A percentile compares a stretch with the other conserved stretches of the same genome.
phyloP scores from a whole-genome alignment of 495 filamentous ascomycete genomes.

The Aspergillus hancockii region DNA sequence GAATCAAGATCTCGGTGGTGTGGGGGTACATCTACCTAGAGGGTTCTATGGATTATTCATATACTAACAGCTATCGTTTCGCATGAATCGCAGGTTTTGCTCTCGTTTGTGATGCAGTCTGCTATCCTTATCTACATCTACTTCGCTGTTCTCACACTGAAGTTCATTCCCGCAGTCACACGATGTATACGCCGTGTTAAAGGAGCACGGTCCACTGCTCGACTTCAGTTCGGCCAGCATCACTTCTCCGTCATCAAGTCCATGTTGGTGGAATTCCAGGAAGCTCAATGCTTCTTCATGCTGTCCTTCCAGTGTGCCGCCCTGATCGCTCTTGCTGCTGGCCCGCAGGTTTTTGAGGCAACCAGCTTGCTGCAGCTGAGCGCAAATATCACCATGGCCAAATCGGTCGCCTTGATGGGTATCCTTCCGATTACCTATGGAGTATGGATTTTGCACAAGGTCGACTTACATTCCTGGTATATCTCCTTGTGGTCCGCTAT shows the following conservation, averaged over 20 bases:
- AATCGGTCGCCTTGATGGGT: neutral
- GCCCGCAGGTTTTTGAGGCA: slow-evolving; percentile 3
- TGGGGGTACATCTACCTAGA: slow-evolving; percentile 6
- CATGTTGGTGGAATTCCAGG: slow-evolving; percentile 12
- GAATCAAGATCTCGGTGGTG: slow-evolving; percentile 1
- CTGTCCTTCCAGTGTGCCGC: slow-evolving; percentile 4
- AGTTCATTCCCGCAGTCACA: neutral
- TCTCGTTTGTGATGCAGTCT: neutral
- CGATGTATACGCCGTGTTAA: neutral
- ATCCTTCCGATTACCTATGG: neutral
- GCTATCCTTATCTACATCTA: neutral
- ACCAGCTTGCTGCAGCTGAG: slow-evolving; percentile 6
- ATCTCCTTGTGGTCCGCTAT: slow-evolving; percentile 4
- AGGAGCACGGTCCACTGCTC: neutral
- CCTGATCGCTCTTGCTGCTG: slow-evolving; percentile 2
- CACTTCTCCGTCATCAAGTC: slow-evolving; percentile 4
- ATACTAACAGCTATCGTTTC: neutral
- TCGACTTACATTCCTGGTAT: slow-evolving; percentile 4
- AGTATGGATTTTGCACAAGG: slow-evolving; percentile 6
- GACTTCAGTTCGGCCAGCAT: slow-evolving; percentile 3
- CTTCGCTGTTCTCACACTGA: neutral
- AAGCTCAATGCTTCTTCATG: slow-evolving; percentile 12
- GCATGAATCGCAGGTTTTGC: neutral
- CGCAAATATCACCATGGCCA: slow-evolving; percentile 3
- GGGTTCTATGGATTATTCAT: neutral